These are phyloP conservation scores for Pelargonium australe DNA, from an alignment of 441 rosid genomes.

Conservation along the genomic window DNA sequence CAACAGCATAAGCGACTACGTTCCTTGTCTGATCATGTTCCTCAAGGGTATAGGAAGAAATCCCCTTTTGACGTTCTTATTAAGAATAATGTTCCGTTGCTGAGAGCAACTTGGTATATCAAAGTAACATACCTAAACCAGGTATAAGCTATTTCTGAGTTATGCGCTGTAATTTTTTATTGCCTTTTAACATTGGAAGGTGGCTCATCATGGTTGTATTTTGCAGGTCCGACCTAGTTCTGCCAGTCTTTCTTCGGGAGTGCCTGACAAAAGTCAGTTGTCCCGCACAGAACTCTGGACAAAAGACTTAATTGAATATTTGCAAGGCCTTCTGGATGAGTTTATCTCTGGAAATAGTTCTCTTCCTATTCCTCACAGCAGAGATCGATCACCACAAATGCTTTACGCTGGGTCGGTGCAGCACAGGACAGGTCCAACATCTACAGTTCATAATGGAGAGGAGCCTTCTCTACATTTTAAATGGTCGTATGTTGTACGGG, in stretches of 20 bases:
- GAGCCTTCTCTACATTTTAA: constrained; percentile 83
- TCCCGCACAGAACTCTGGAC: constrained; percentile 92
- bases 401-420: constrained; percentile 59
- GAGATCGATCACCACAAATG: constrained; percentile 70
- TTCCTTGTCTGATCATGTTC: constrained; percentile 85
- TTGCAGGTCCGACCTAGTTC: constrained; percentile 77
- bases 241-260: constrained; percentile 54
- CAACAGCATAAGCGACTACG: constrained; percentile 70
- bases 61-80: constrained; percentile 84
- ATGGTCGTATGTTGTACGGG: constrained; percentile 96
- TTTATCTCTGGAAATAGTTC: constrained; percentile 52
- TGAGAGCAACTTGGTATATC: constrained; percentile 95
- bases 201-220: constrained; percentile 26
- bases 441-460: constrained; percentile 51
- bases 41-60: constrained; percentile 72
- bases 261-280: constrained; percentile 64
- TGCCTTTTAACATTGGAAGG: constrained; percentile 16
- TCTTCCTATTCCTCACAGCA: constrained; percentile 50
- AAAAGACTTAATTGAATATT: constrained; percentile 86
- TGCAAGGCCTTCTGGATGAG: constrained; percentile 85
- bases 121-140: constrained; percentile 96
- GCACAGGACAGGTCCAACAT: constrained; percentile 45
- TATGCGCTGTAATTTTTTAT: neutral
- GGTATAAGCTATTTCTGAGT: constrained; percentile 34
- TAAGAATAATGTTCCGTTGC: constrained; percentile 89